These are phyloP conservation scores for Podospora conica DNA, from an alignment of 495 filamentous ascomycete species.

Conservation along the genomic window DNA sequence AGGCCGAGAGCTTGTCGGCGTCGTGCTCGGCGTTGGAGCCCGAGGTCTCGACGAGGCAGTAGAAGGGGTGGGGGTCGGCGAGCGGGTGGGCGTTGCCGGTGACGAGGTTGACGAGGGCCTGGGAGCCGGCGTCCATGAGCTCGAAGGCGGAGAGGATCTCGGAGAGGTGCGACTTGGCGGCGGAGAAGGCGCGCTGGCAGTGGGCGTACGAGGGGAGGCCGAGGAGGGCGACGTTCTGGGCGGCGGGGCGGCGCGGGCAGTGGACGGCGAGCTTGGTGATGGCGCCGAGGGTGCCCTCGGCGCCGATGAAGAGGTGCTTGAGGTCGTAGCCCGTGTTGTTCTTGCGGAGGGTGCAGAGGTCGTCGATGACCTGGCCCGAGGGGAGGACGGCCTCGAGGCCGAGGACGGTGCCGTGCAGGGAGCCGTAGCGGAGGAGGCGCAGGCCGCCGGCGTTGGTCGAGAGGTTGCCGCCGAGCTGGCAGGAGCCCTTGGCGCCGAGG, in stretches of 20 bases:
- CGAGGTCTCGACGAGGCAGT: slow-evolving; percentile 92
- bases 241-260: slow-evolving; percentile 77
- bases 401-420: slow-evolving; percentile 84
- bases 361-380: slow-evolving; percentile 85
- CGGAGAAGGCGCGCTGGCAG: slow-evolving; percentile 71
- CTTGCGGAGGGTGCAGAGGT: slow-evolving; percentile 80
- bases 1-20: slow-evolving; percentile 71
- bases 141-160: slow-evolving; percentile 98
- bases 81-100: slow-evolving; percentile 73
- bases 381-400: slow-evolving; percentile 90
- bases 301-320: slow-evolving; percentile 95
- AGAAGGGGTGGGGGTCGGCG: slow-evolving; percentile 81
- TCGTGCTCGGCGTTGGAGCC: slow-evolving; percentile 93
- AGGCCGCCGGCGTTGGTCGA: slow-evolving; percentile 93
- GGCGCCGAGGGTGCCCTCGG: slow-evolving; percentile 90
- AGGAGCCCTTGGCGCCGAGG: slow-evolving; percentile 93
- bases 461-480: slow-evolving; percentile 98
- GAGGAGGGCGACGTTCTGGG: slow-evolving; percentile 86
- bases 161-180: slow-evolving; percentile 81
- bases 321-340: slow-evolving; percentile 97
- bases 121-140: slow-evolving; percentile 83
- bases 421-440: slow-evolving; percentile 84
- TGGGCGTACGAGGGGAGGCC: slow-evolving; percentile 81
- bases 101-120: slow-evolving; percentile 65
- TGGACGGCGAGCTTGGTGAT: slow-evolving; percentile 85